Evolutionary conservation across 2,329 filamentous ascomycete species (phyloP).

Genomic region (Claviceps paspali): DNA sequence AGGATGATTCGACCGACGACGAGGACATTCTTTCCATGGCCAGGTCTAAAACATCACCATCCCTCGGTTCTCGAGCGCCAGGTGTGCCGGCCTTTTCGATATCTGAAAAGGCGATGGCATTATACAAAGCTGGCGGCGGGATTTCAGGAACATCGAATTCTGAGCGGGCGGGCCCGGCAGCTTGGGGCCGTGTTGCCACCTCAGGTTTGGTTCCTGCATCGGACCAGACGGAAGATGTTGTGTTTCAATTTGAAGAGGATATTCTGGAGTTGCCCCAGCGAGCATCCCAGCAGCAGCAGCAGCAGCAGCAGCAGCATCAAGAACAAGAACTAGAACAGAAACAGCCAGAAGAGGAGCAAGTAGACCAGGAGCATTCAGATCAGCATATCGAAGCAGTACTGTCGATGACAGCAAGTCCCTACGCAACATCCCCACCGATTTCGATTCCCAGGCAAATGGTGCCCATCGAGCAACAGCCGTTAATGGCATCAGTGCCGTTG

Average conservation of each 20-base stretch:
- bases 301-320: not conserved
- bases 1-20: constrained; percentile 23
- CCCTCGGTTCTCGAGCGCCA: not conserved
- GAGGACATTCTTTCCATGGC: constrained; percentile 27
- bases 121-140: not conserved
- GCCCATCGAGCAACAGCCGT: constrained; percentile 11
- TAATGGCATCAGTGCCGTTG: constrained; percentile 17
- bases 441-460: constrained; percentile 13
- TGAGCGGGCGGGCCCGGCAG: not conserved
- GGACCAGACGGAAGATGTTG: constrained; percentile 19
- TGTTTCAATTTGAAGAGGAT: constrained; percentile 31
- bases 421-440: constrained; percentile 30
- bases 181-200: not conserved
- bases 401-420: constrained; percentile 11
- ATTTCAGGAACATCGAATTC: not conserved
- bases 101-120: constrained; percentile 9
- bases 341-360: constrained; percentile 16
- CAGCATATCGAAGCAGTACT: not conserved
- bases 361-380: too few relatives aligned
- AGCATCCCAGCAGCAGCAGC: not conserved
- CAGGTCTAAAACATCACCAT: constrained; percentile 7
- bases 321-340: not conserved
- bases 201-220: not conserved
- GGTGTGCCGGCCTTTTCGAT: constrained; percentile 9
- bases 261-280: constrained; percentile 15